Evolutionary conservation across 2,329 filamentous ascomycete genomes (phyloP).

Genomic region (Verticillium nonalfalfae): DNA sequence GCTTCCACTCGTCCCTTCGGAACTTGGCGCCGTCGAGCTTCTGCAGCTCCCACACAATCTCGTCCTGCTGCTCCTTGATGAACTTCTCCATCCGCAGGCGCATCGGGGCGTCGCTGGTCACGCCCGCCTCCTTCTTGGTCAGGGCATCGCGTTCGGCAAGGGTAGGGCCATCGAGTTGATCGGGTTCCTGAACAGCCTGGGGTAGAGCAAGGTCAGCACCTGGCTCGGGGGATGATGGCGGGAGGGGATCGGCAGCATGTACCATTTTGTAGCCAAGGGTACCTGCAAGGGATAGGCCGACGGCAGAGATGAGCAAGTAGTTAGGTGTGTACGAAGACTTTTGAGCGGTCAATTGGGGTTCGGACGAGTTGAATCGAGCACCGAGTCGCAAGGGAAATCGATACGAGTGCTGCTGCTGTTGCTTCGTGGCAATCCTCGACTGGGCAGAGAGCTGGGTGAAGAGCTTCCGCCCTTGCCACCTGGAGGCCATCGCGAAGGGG

Average conservation of each 20-base stretch:
- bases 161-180: conserved; percentile 54
- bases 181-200: conserved; percentile 34
- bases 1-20: conserved; percentile 77
- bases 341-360: conserved; percentile 8
- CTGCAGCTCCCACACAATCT: conserved; percentile 79
- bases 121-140: conserved; percentile 69
- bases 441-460: conserved; percentile 3
- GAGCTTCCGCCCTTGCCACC: conserved; percentile 1
- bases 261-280: conserved; percentile 56
- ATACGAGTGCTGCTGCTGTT: background rate
- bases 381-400: background rate
- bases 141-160: conserved; percentile 82
- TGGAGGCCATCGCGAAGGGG: background rate
- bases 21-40: conserved; percentile 80
- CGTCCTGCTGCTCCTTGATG: conserved; percentile 86
- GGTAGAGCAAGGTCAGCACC: conserved; percentile 6
- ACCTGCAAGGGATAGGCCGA: conserved; percentile 43
- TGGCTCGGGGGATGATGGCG: conserved; percentile 6
- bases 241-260: conserved; percentile 14
- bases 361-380: conserved; percentile 8
- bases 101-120: conserved; percentile 82
- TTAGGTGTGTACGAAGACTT: conserved; percentile 5
- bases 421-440: background rate
- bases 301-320: conserved; percentile 21
- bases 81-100: conserved; percentile 95